Evolutionary conservation across 2,329 filamentous ascomycete genomes (phyloP).

Genomic region (Zalaria obscura): DNA sequence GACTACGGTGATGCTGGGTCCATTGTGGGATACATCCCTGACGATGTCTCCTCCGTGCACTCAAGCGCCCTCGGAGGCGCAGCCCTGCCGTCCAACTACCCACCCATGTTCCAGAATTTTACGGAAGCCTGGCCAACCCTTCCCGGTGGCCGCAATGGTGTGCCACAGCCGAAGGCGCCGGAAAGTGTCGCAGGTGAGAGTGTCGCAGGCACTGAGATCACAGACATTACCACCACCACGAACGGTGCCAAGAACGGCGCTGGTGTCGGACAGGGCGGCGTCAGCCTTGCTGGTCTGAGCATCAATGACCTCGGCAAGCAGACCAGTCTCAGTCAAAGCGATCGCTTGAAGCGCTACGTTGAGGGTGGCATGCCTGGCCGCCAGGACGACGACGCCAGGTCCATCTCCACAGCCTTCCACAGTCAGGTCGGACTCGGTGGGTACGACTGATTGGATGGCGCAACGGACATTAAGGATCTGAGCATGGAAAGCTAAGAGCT

Average conservation of each 20-base stretch:
- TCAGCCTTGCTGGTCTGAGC: conserved; percentile 73
- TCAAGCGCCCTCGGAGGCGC: conserved; percentile 73
- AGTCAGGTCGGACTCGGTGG: conserved; percentile 55
- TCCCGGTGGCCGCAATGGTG: conserved; percentile 42
- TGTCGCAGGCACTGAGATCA: conserved; percentile 78
- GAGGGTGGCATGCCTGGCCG: conserved; percentile 40
- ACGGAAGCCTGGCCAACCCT: conserved; percentile 81
- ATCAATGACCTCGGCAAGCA: conserved; percentile 58
- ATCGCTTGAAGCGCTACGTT: conserved; percentile 87
- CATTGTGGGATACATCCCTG: conserved; percentile 87
- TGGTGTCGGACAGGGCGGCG: conserved; percentile 59
- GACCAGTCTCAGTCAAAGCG: conserved; percentile 64
- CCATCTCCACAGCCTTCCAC: conserved; percentile 89
- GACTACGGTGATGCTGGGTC: conserved; percentile 60
- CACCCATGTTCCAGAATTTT: conserved; percentile 91
- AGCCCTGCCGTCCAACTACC: conserved; percentile 55
- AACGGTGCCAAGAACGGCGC: conserved; percentile 46
- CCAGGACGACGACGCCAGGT: conserved; percentile 86
- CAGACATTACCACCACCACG: conserved; percentile 67
- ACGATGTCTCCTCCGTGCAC: conserved; percentile 93
- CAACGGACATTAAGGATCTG: too few relatives aligned
- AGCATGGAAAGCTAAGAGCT: too few relatives aligned
- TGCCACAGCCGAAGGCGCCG: conserved; percentile 13
- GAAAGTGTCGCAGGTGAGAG: conserved; percentile 78
- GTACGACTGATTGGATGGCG: conserved; percentile 13